phyloP scores from a whole-genome alignment of 208 protist genomes.

The Wallacemonas rigidus region DNA sequence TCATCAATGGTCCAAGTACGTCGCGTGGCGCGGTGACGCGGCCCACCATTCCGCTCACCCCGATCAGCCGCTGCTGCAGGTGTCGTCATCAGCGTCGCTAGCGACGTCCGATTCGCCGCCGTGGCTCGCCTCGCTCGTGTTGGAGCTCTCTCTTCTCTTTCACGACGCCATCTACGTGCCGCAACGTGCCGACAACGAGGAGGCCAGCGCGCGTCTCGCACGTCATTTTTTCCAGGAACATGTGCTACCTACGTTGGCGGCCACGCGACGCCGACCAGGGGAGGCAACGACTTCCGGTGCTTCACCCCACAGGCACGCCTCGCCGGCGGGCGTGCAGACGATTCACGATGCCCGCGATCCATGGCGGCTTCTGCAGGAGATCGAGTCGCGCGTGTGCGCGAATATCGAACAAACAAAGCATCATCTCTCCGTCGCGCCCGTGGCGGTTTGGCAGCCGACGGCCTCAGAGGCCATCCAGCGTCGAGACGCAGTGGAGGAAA shows the following conservation, averaged over 20 bases:
- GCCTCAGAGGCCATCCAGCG: neutral
- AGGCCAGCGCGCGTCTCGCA: slow-evolving; percentile 49
- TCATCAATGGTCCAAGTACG: slow-evolving; percentile 26
- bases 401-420: slow-evolving; percentile 45
- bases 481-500: neutral
- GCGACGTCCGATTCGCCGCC: neutral
- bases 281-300: neutral
- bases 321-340: slow-evolving; percentile 1
- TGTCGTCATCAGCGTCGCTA: neutral
- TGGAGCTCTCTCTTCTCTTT: slow-evolving; percentile 76
- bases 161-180: slow-evolving; percentile 84
- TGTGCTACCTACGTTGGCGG: slow-evolving; percentile 19
- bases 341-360: slow-evolving; percentile 23
- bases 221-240: slow-evolving; percentile 30
- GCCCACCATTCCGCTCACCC: slow-evolving; percentile 13
- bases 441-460: slow-evolving; percentile 2
- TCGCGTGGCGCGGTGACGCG: neutral
- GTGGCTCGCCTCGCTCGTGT: slow-evolving; percentile 24
- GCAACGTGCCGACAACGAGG: slow-evolving; percentile 62
- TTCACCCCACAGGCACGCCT: slow-evolving; percentile 28
- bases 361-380: neutral
- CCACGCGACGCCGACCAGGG: neutral
- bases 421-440: slow-evolving; percentile 39
- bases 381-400: slow-evolving; percentile 29
- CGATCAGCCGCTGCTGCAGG: too few relatives aligned